These are phyloP conservation scores for Gastrodia elata DNA, from an alignment of 106 monocot species.

Conservation along the genomic window DNA sequence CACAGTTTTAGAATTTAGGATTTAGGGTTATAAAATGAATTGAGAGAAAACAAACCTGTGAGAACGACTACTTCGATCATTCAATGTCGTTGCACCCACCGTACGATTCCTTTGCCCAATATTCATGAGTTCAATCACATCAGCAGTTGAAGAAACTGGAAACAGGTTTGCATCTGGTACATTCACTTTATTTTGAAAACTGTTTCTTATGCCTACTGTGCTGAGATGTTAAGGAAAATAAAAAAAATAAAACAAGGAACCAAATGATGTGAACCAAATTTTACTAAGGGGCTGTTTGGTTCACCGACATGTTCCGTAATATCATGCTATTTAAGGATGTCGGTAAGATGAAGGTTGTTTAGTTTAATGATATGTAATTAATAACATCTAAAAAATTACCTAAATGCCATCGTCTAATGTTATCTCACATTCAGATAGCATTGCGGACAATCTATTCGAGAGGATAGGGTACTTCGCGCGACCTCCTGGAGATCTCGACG, in stretches of 20 bases:
- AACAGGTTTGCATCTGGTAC: slow-evolving; percentile 48
- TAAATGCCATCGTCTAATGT: too few relatives aligned
- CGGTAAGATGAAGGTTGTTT: too few relatives aligned
- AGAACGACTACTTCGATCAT: slow-evolving; percentile 55
- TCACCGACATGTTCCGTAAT: too few relatives aligned
- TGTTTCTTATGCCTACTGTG: slow-evolving; percentile 45
- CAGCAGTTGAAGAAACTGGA: slow-evolving; percentile 31
- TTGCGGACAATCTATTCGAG: too few relatives aligned
- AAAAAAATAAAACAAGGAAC: too few relatives aligned
- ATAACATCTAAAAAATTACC: too few relatives aligned
- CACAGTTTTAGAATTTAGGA: not conserved
- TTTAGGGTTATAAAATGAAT: not conserved
- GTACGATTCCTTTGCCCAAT: slow-evolving; percentile 43
- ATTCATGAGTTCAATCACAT: slow-evolving; percentile 51
- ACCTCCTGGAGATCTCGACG: too few relatives aligned
- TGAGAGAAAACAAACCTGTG: slow-evolving; percentile 25
- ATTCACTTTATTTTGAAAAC: slow-evolving; percentile 40
- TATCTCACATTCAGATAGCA: too few relatives aligned
- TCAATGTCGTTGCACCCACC: slow-evolving; percentile 42
- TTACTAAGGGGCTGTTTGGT: too few relatives aligned
- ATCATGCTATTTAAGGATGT: too few relatives aligned
- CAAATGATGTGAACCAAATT: not conserved
- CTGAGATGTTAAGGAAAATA: not conserved
- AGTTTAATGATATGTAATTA: too few relatives aligned
- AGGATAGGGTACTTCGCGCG: too few relatives aligned